A percentile compares a stretch with the other conserved stretches of the same genome.
Conservation (phyloP, 1,139 yeast species). For the Scheffersomyces lignicola region DNA sequence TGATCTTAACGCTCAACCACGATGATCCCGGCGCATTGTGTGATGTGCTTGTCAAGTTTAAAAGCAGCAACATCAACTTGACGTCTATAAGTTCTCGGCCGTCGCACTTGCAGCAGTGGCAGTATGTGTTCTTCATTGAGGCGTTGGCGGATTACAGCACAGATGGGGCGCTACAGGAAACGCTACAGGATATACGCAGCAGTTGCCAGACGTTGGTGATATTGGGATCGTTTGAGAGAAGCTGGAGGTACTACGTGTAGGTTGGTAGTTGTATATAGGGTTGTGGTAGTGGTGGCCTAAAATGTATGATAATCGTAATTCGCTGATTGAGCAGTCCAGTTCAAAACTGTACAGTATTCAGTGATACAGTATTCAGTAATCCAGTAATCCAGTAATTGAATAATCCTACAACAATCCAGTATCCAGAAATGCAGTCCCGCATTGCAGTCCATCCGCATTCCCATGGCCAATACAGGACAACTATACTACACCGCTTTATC, state of each 20-base stretch:
- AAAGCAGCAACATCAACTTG: conserved; percentile 59
- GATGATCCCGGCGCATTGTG: conserved; percentile 78
- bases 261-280: no score
- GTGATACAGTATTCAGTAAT: no score
- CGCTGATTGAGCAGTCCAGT: no score
- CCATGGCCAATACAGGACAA: no score
- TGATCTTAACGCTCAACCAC: conserved; percentile 67
- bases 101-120: conserved; percentile 68
- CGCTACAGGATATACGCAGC: conserved; percentile 18
- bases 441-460: no score
- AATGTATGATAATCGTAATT: no score
- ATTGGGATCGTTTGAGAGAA: conserved; percentile 37
- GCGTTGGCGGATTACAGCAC: conserved; percentile 30
- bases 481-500: no score
- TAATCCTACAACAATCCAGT: no score
- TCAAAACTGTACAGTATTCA: no score
- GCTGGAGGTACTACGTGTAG: conserved; percentile 23
- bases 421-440: no score
- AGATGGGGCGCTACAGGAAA: conserved; percentile 19
- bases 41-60: conserved; percentile 61
- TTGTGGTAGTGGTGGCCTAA: no score
- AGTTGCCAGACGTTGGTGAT: conserved; percentile 35
- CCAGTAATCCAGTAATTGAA: no score
- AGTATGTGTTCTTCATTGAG: conserved; percentile 81
- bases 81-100: conserved; percentile 77